Evolutionary conservation across 2,329 filamentous ascomycete genomes (phyloP), one percentile per base, ranked within the genome.

Genomic region (Sclerotinia sclerotiorum): DNA sequence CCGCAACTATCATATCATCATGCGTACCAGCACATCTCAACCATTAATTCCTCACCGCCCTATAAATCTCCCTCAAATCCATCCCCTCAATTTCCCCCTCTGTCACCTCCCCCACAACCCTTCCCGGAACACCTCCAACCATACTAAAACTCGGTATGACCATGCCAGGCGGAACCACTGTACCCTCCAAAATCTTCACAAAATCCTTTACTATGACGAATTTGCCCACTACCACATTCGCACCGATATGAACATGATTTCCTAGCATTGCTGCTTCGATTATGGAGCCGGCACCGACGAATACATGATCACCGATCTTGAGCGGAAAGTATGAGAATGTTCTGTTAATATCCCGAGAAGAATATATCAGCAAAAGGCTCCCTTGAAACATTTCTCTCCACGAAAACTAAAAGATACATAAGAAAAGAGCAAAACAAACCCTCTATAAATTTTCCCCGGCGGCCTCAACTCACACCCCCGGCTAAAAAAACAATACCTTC

Each of bases 141-240:
- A 98, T 87, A 67, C 90, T 94, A 78, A 95, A 97, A 77, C 93
- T 94, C 1, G 94, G 93, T 67, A 98, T 90, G 32, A 98, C 92
- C 89, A 96, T 97, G 70, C 93, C 90, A 0, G 90, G 84, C 2
- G 95, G 91, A 7, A 99, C 86, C 5, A 97, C 89, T 0, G 92
- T 88, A 42, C 90, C 90, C 70, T 97, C 93, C 73, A 98, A 81
- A 52, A 99, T 88, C 78, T 90, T 90, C 60, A 96, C 93, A 76
- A 93, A 96, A 78, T 98, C 95, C 79, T 97, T 97, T 77, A 98
- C 87, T 70, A 97, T 94, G 62, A 90, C 91, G 79, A 97, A 94
- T 73, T 93, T 90, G 68, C 92, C 91, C 62, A 99, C 84, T 1
- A 90, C 89, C 71, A 89, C 92, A 64, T 88, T 87, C 67, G 85